Base-by-base conservation (phyloP, 768 basidiomycete genomes). In the Glaciozyma martinii region DNA sequence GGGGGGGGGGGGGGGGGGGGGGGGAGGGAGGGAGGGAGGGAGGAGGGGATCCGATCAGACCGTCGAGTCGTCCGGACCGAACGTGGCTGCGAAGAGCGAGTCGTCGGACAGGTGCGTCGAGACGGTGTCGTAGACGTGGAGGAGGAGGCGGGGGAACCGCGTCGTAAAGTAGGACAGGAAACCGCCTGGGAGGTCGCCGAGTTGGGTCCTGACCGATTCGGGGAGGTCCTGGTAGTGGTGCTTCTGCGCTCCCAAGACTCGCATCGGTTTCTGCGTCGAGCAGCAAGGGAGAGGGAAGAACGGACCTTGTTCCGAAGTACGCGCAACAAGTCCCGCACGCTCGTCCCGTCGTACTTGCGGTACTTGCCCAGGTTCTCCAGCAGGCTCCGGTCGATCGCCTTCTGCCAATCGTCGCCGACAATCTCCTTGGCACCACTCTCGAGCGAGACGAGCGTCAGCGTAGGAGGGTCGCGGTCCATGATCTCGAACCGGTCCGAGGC, bases 171-270 rank as follows among this genome's bases (percentile, higher is more conserved):
- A 99, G 1, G 81, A 79, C 60, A 99, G 77, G 80, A 89, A 98
- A 16, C 94, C 94, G 66, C 87, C 86, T 0, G 95, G 95, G 81
- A 98, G 86, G 18, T 87, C 81, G 7, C 94, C 93, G 15, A 98
- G 80, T 77, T 88, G 85, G 49, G 87, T 84, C 74, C 89, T 92
- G 60, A 90, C 89, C 70, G 87, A 84, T 68, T 91, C 90, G 2
- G 94, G 94, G 16, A 99, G 78, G 77, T 99, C 95, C 78, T 97
- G 94, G 74, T 94, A 95, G 74, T 97, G 93, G 68, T 97, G 88
- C 88, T 92, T 94, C 92, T 93, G 72, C 27, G 57, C 23, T 6
- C 32, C 50, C 1, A 27, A 15, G n/a, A 27, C 5, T 25, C 4
- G n/a, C 10, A 43, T 56, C 53, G 61, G 56, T 21, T 19, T 6